Conservation (phyloP, 805 yeast genomes). For the Hanseniaspora taiwanica region DNA sequence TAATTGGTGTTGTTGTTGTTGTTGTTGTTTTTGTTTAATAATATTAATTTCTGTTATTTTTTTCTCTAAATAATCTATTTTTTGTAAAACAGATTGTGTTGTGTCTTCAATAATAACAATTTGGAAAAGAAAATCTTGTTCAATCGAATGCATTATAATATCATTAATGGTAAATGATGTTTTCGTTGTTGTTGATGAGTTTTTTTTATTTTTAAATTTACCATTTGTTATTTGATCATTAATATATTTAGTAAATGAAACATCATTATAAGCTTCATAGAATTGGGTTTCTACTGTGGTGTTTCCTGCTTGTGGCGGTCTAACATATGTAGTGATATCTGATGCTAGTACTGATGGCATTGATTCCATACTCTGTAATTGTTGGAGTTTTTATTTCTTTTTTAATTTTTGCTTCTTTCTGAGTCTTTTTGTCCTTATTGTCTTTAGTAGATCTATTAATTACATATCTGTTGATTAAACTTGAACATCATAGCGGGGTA, state of each 20-base stretch:
- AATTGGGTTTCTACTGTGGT: neutral
- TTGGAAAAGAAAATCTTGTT: constrained; percentile 33
- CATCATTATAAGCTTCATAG: neutral
- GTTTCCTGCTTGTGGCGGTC: neutral
- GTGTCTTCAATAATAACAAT: constrained; percentile 43
- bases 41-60: constrained; percentile 46
- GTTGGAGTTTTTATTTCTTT: neutral
- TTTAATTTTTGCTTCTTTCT: neutral
- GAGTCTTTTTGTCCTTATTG: too few species aligned
- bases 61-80: constrained; percentile 41
- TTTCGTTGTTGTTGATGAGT: constrained; percentile 9
- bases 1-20: too few species aligned
- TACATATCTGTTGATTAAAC: too few species aligned
- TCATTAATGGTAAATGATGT: constrained; percentile 1
- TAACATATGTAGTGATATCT: neutral
- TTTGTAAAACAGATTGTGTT: constrained; percentile 35
- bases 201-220: too few species aligned
- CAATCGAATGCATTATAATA: constrained; percentile 3
- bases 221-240: constrained; percentile 3
- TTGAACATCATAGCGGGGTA: too few species aligned
- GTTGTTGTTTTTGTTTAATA: constrained; percentile 9
- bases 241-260: constrained; percentile 1
- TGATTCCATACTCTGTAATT: neutral
- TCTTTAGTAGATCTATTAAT: too few species aligned
- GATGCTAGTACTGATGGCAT: neutral